A percentile compares a stretch with the other conserved stretches of the same genome.
These are phyloP conservation scores for Miamiensis avidus DNA, from an alignment of 169 alveolate genomes.

Conservation along the genomic window DNA sequence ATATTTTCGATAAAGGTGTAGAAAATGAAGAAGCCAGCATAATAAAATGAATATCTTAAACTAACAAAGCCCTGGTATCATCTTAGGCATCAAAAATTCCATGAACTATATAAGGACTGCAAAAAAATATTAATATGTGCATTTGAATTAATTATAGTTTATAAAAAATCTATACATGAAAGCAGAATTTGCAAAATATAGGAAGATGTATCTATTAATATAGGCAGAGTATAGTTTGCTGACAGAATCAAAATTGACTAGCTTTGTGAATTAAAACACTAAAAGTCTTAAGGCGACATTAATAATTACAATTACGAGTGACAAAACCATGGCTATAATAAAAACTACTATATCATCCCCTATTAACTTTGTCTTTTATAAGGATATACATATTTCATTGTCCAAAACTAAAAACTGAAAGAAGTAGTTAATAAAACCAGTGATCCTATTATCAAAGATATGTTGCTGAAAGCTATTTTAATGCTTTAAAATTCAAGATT, in stretches of 20 bases:
- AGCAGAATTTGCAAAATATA: not conserved
- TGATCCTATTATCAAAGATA: not conserved
- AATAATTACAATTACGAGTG: not conserved
- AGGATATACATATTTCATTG: not conserved
- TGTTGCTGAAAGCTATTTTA: not conserved
- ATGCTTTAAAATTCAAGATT: not conserved
- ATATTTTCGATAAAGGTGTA: not conserved
- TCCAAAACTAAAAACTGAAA: not conserved
- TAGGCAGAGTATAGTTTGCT: not conserved
- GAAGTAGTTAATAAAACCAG: not conserved
- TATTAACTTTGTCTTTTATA: not conserved
- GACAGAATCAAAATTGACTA: not conserved
- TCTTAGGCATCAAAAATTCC: not conserved
- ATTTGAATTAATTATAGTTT: too few species aligned
- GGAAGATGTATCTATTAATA: not conserved
- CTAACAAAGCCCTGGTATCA: not conserved
- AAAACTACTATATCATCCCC: not conserved
- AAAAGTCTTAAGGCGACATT: not conserved
- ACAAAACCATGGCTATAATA: not conserved
- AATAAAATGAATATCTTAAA: not conserved
- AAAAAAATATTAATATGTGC: too few species aligned
- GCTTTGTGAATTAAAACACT: not conserved
- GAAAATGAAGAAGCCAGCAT: not conserved
- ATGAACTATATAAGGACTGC: not conserved
- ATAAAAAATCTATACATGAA: not conserved